These are phyloP conservation scores for Asterochloris erici DNA, from an alignment of 139 green algal species.

Conservation along the genomic window DNA sequence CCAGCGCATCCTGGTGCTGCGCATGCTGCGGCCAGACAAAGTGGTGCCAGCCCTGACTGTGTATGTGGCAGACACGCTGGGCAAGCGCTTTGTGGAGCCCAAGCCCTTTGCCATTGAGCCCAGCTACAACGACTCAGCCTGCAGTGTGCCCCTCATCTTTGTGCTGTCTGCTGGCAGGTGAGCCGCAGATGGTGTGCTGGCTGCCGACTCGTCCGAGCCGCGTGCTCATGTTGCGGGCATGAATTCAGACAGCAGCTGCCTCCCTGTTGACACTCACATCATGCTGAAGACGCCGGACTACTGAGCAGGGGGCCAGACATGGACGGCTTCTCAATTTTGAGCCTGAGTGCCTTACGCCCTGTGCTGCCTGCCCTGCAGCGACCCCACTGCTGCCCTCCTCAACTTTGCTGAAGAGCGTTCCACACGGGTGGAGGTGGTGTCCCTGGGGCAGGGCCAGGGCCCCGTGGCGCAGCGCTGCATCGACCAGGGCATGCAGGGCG, in stretches of 20 bases:
- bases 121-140: conserved; percentile 63
- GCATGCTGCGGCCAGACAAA: conserved; percentile 60
- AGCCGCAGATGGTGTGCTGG: not conserved
- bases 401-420: conserved; percentile 70
- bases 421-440: conserved; percentile 63
- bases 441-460: conserved; percentile 81
- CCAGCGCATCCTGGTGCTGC: conserved; percentile 62
- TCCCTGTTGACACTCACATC: no score
- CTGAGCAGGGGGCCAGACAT: not conserved
- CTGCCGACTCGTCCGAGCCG: no score
- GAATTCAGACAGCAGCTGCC: no score
- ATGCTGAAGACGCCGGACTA: no score
- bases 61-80: conserved; percentile 58
- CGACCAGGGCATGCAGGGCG: conserved; percentile 38
- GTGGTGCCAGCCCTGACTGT: conserved; percentile 45
- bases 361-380: conserved; percentile 36
- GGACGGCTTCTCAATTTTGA: not conserved
- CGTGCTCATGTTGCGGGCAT: no score
- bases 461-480: conserved; percentile 49
- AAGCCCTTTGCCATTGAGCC: conserved; percentile 73
- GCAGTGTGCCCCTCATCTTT: conserved; percentile 70
- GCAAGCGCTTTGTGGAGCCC: conserved; percentile 70
- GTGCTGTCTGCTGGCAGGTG: conserved; percentile 52
- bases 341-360: not conserved
- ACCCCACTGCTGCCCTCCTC: conserved; percentile 65